phyloP scores from a whole-genome alignment of 139 green algal genomes.

The Deuterostichococcus epilithicus region DNA sequence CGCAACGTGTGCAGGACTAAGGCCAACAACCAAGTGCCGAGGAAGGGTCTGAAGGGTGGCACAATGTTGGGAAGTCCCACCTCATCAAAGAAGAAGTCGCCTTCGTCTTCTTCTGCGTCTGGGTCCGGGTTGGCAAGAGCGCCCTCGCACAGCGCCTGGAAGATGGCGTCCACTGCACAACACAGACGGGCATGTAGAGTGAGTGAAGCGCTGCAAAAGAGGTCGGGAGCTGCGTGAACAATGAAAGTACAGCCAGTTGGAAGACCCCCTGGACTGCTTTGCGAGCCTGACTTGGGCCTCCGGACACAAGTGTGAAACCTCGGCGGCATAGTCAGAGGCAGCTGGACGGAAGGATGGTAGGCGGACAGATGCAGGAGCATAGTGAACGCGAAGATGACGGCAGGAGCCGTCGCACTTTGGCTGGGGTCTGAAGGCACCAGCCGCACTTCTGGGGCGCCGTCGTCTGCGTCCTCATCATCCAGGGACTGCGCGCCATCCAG shows the following conservation, averaged over 20 bases:
- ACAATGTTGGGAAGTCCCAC: no score
- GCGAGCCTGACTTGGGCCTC: no score
- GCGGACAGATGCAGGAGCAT: no score
- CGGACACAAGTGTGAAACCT: no score
- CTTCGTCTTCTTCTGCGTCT: constrained; percentile 10
- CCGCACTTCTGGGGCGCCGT: not conserved
- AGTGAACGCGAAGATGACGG: not conserved
- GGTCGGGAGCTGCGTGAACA: not conserved
- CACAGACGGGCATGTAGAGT: not conserved
- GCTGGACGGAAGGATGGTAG: no score
- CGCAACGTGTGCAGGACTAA: no score
- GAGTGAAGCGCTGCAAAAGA: not conserved
- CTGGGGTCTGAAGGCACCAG: constrained; percentile 5
- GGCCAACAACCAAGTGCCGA: no score
- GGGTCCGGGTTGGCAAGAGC: constrained; percentile 11
- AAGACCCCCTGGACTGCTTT: no score
- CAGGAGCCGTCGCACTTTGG: not conserved
- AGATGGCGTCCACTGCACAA: constrained; percentile 15
- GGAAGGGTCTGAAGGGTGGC: no score
- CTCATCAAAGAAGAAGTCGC: constrained; percentile 16
- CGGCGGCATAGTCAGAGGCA: no score
- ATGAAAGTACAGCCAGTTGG: no score
- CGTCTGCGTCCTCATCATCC: not conserved
- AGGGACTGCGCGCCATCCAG: not conserved
- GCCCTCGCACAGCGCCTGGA: constrained; percentile 13